Evolutionary conservation across 495 filamentous ascomycete species (phyloP), one percentile per base, ranked within the genome.

Genomic region (Penicillium verhagenii): DNA sequence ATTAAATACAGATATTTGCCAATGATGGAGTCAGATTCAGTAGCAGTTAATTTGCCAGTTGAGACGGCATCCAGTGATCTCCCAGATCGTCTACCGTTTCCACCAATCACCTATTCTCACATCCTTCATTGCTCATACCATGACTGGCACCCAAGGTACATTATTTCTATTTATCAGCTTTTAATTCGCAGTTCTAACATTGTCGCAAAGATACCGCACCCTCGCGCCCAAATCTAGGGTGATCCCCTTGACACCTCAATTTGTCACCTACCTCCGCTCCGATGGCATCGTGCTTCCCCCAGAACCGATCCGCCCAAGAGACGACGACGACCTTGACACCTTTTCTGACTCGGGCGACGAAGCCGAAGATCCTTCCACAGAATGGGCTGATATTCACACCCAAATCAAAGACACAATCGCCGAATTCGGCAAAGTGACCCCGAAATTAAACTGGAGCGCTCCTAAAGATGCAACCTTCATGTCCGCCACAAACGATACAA

Each of bases 401-500:
- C 67, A 81, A 45, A 87, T 99, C 65, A 87, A 86, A 69, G 67
- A 77, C 14, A 87, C 84, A 4, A 96, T 99, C 58, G 63, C 79
- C 3, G 84, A 89, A 52, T 80, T 97, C 28, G 93, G 94, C 53
- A 84, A 83, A 28, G 92, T 92, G 0, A 82, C 84, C 0, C 95
- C 95, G 2, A 99, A 99, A 64, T 77, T 99, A 21, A 96, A 97
- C 77, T 99, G 94, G 94, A 96, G 92, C 25, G 84, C 89, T 4
- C 94, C 94, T 0, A 97, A 97, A 69, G 94, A 99, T 66, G 95
- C 94, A 8, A 89, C 88, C n/a, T 97, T 90, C 85, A 97, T 98
- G 72, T 82, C 82, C 13, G 85, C 90, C 1, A 91, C 89, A 24
- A 97, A 97, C 62, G 92, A 86, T 31, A 84, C 95, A 62, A 90